Conservation (phyloP, 306 rosid species). For the Purshia tridentata region DNA sequence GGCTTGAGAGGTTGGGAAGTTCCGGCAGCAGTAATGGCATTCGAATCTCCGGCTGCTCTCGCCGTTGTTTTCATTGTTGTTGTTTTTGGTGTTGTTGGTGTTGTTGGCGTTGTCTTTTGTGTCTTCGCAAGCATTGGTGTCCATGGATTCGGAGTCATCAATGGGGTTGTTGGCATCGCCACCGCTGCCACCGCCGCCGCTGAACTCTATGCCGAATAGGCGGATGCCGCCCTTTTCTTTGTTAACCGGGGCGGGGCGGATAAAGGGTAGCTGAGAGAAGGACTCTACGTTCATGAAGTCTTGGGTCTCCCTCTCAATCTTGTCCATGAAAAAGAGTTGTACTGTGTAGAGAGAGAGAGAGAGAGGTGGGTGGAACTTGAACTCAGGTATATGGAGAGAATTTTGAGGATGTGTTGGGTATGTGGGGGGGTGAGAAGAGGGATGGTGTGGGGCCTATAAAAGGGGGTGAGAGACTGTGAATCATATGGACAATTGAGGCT, state of each 20-base stretch:
- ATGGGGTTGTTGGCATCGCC: neutral
- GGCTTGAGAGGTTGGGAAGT: constrained; percentile 94
- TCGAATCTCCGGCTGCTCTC: constrained; percentile 79
- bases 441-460: constrained; percentile 61
- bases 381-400: no score
- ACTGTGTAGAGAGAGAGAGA: neutral
- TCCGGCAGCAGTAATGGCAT: constrained; percentile 91
- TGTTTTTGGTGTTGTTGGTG: constrained; percentile 29
- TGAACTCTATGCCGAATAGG: constrained; percentile 83
- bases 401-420: neutral
- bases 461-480: constrained; percentile 42
- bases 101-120: constrained; percentile 25
- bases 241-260: constrained; percentile 65
- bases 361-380: neutral
- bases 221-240: constrained; percentile 65
- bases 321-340: constrained; percentile 53
- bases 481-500: constrained; percentile 55
- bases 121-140: constrained; percentile 32
- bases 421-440: constrained; percentile 17
- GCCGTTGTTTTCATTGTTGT: constrained; percentile 16
- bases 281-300: constrained; percentile 95
- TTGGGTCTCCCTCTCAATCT: constrained; percentile 68
- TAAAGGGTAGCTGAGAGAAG: constrained; percentile 94
- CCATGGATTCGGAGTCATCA: constrained; percentile 35
- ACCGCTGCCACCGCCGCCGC: constrained; percentile 23